phyloP scores from a whole-genome alignment of 108 stramenopile genomes.

The Bacterosira constricta region DNA sequence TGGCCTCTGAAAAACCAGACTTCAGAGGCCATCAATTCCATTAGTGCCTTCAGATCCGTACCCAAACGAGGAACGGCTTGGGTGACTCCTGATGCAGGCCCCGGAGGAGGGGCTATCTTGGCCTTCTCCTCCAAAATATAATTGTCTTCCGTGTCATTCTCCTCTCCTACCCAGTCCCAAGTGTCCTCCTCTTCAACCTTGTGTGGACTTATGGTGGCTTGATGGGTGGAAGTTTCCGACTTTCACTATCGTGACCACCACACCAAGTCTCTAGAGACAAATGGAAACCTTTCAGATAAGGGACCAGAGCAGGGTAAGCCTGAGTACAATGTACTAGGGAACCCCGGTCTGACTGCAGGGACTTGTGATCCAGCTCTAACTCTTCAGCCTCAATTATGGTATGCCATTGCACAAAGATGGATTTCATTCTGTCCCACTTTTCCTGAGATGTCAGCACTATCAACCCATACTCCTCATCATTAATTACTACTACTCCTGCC shows the following conservation, averaged over 20 bases:
- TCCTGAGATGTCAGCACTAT: slow-evolving; percentile 27
- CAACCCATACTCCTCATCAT: neutral
- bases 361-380: slow-evolving; percentile 15
- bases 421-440: slow-evolving; percentile 36
- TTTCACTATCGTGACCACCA: slow-evolving; percentile 31
- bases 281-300: slow-evolving; percentile 55
- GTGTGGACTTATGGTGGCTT: too few species aligned
- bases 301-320: slow-evolving; percentile 34
- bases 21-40: too few species aligned
- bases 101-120: too few species aligned
- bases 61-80: too few species aligned
- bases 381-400: neutral
- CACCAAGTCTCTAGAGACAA: slow-evolving; percentile 44
- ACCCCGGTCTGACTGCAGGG: slow-evolving; percentile 15
- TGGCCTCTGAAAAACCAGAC: too few species aligned
- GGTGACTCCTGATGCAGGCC: too few species aligned
- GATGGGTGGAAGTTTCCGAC: slow-evolving; percentile 49
- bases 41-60: too few species aligned
- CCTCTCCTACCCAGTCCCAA: too few species aligned
- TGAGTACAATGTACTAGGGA: slow-evolving; percentile 44
- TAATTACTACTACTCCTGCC: slow-evolving; percentile 36
- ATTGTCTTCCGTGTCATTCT: too few species aligned
- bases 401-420: slow-evolving; percentile 2
- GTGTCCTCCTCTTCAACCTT: too few species aligned
- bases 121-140: too few species aligned